These are phyloP conservation scores for Globisporangium apiculatum DNA, from an alignment of 352 stramenopile species.

Conservation along the genomic window DNA sequence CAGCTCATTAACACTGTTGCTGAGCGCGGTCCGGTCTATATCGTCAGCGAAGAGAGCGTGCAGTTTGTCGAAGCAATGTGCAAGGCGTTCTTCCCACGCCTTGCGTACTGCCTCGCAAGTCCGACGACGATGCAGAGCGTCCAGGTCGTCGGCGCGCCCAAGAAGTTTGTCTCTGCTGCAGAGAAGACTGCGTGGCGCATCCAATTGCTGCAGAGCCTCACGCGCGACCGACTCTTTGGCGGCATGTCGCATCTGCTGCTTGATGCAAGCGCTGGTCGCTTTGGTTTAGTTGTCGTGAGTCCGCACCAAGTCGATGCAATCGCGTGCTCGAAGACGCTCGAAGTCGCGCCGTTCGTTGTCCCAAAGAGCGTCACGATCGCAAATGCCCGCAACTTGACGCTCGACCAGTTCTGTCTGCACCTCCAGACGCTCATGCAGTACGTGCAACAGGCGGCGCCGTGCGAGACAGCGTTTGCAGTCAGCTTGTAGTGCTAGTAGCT, in stretches of 20 bases:
- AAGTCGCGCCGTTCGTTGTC: constrained; percentile 48
- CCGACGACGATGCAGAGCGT: constrained; percentile 44
- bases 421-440: constrained; percentile 48
- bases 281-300: constrained; percentile 54
- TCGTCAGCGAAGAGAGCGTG: constrained; percentile 56
- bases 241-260: constrained; percentile 33
- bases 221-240: constrained; percentile 48
- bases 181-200: constrained; percentile 54
- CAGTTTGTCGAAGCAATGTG: constrained; percentile 56
- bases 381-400: constrained; percentile 34
- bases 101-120: constrained; percentile 52
- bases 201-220: constrained; percentile 45
- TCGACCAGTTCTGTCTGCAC: constrained; percentile 52
- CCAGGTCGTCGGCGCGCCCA: constrained; percentile 48
- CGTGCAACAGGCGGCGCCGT: constrained; percentile 40
- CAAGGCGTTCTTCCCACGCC: constrained; percentile 51
- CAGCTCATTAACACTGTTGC: constrained; percentile 46
- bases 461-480: constrained; percentile 47
- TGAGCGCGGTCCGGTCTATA: constrained; percentile 44
- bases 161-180: constrained; percentile 36
- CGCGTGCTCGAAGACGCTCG: constrained; percentile 40
- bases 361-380: constrained; percentile 54
- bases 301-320: constrained; percentile 49
- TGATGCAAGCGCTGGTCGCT: constrained; percentile 28
- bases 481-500: constrained; percentile 20